phyloP scores from a whole-genome alignment of 768 basidiomycete genomes.

The Russula vinacea region DNA sequence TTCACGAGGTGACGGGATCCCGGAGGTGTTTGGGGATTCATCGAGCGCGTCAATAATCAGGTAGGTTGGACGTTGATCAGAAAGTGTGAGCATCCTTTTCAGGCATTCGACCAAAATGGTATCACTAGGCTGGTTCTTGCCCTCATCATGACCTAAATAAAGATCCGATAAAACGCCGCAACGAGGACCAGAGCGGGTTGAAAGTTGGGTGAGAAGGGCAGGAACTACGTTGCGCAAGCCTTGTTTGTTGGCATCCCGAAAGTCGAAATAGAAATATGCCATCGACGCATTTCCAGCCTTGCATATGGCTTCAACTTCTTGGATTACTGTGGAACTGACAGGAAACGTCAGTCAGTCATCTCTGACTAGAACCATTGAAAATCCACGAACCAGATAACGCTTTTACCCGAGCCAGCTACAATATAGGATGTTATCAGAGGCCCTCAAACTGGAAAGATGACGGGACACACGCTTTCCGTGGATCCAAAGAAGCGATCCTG shows the following conservation, averaged over 20 bases:
- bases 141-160: background rate
- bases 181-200: background rate
- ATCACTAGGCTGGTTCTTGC: background rate
- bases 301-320: background rate
- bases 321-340: conserved; percentile 9
- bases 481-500: conserved; percentile 3
- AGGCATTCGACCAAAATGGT: background rate
- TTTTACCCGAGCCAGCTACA: conserved; percentile 18
- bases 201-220: conserved; percentile 16
- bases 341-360: background rate
- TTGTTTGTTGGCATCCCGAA: conserved; percentile 1
- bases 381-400: conserved; percentile 7
- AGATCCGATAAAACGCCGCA: background rate
- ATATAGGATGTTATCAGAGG: background rate
- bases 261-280: conserved; percentile 7
- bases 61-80: background rate
- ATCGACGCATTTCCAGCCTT: background rate
- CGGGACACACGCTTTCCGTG: conserved; percentile 9
- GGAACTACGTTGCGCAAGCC: background rate
- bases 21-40: conserved; percentile 1
- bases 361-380: background rate
- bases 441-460: too few relatives aligned
- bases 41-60: conserved; percentile 12
- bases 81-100: conserved; percentile 5
- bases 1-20: background rate